These are phyloP conservation scores for Cercospora sp. DNA, from an alignment of 2,329 filamentous ascomycete genomes.

Conservation along the genomic window DNA sequence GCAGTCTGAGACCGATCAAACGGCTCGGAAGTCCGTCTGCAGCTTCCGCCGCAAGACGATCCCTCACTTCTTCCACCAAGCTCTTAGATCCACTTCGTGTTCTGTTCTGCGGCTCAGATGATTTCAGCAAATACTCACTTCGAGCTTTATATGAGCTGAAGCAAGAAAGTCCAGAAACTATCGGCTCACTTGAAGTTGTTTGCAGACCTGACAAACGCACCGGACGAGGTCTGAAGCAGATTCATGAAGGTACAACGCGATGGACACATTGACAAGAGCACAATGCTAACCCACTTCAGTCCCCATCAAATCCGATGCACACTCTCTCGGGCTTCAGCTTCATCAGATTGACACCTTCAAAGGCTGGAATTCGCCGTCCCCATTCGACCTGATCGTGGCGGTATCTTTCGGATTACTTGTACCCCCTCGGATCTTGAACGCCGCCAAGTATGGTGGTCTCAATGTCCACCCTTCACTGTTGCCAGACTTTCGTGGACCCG, in stretches of 20 bases:
- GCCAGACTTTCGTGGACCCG: constrained; percentile 73
- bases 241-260: constrained; percentile 60
- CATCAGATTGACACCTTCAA: constrained; percentile 81
- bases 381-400: constrained; percentile 74
- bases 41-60: neutral
- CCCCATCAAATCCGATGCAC: constrained; percentile 68
- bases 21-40: neutral
- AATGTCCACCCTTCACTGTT: constrained; percentile 93
- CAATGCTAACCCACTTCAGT: constrained; percentile 8
- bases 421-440: constrained; percentile 69
- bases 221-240: constrained; percentile 65
- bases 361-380: constrained; percentile 68
- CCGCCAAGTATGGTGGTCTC: constrained; percentile 77
- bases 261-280: neutral
- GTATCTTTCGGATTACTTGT: constrained; percentile 94
- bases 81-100: constrained; percentile 66
- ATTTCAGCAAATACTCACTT: constrained; percentile 80
- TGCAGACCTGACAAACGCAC: constrained; percentile 75
- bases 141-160: constrained; percentile 61
- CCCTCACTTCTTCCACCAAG: constrained; percentile 1
- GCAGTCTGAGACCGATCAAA: neutral
- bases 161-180: constrained; percentile 46
- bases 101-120: constrained; percentile 91
- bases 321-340: constrained; percentile 63
- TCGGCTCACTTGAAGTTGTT: constrained; percentile 81